Evolutionary conservation across 345 rosid genomes (phyloP).

Genomic region (Hirschfeldia incana): DNA sequence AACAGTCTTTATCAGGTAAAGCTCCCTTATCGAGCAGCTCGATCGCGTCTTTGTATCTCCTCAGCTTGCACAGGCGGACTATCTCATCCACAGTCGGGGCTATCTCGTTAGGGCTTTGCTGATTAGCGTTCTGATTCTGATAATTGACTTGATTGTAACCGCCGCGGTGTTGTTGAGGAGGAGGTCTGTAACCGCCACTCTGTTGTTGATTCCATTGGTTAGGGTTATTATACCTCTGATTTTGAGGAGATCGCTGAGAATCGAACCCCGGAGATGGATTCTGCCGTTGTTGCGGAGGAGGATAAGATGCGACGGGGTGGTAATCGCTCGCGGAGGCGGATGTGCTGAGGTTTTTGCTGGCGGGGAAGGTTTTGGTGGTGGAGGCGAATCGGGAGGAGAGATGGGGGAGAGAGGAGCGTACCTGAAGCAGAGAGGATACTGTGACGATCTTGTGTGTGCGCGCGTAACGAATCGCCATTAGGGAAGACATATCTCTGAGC

Average conservation of each 20-base stretch:
- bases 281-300: constrained; percentile 29
- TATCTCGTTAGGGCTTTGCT: constrained; percentile 19
- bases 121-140: constrained; percentile 36
- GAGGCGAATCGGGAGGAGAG: constrained; percentile 22
- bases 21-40: constrained; percentile 67
- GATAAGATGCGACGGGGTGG: constrained; percentile 20
- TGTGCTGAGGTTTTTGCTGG: constrained; percentile 44
- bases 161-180: constrained; percentile 25
- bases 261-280: constrained; percentile 37
- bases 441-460: constrained; percentile 22
- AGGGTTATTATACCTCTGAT: constrained; percentile 19
- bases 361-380: constrained; percentile 5
- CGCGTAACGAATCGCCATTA: constrained; percentile 47
- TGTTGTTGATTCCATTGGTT: constrained; percentile 38
- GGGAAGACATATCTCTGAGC: constrained; percentile 50
- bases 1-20: constrained; percentile 55
- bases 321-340: constrained; percentile 43
- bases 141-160: constrained; percentile 29
- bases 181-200: constrained; percentile 30
- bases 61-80: constrained; percentile 47
- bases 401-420: constrained; percentile 36
- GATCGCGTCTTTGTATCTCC: constrained; percentile 62
- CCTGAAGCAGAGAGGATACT: constrained; percentile 38
- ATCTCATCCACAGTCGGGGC: constrained; percentile 46
- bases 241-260: constrained; percentile 41